These are phyloP conservation scores for Dactylis glomerata DNA, from an alignment of 176 grass and related monocot genomes.

Conservation along the genomic window DNA sequence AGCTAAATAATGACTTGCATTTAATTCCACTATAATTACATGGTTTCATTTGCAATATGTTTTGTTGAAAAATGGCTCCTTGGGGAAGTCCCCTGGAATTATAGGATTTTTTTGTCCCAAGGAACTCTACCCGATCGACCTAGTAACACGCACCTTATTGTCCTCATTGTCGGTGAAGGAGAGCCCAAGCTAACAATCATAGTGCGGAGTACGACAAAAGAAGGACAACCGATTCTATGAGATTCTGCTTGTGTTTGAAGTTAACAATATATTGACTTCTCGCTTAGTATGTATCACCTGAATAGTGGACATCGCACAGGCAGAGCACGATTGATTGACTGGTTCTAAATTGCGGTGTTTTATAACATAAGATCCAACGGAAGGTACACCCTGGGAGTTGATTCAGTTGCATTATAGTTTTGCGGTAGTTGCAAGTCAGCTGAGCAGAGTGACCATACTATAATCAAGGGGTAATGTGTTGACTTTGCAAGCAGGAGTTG, in stretches of 20 bases:
- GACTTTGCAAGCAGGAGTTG: constrained; percentile 23
- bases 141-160: too few species aligned
- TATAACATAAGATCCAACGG: not conserved
- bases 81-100: too few species aligned
- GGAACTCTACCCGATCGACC: too few species aligned
- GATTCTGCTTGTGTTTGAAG: not conserved
- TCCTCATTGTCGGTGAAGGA: too few species aligned
- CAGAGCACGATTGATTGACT: not conserved
- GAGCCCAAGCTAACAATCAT: too few species aligned
- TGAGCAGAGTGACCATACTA: not conserved
- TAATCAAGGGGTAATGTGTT: not conserved
- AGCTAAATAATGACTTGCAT: too few species aligned
- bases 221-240: not conserved
- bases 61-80: too few species aligned
- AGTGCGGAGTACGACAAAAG: too few species aligned
- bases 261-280: constrained; percentile 2
- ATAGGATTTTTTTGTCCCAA: too few species aligned
- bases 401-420: not conserved
- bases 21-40: too few species aligned
- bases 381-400: constrained; percentile 7
- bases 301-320: constrained; percentile 1
- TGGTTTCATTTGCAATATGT: too few species aligned
- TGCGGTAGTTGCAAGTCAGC: not conserved
- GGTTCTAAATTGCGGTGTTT: constrained; percentile 24
- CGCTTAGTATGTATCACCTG: not conserved